These are phyloP conservation scores for Elsinoe necatrix DNA, from an alignment of 2,329 filamentous ascomycete species.

Conservation along the genomic window DNA sequence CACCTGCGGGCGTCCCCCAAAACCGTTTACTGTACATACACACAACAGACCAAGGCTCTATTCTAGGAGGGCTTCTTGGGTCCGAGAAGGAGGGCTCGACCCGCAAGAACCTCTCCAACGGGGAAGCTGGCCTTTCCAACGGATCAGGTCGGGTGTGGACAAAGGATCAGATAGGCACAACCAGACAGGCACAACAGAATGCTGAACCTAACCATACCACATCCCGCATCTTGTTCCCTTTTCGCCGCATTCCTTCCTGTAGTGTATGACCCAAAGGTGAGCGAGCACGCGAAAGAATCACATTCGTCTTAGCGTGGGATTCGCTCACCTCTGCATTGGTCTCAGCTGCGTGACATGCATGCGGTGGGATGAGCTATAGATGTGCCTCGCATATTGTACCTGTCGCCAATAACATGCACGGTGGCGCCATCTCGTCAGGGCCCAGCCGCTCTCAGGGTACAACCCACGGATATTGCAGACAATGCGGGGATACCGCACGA, in stretches of 20 bases:
- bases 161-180: not conserved
- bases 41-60: not conserved
- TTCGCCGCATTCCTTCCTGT: not conserved
- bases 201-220: not conserved
- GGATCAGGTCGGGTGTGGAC: slow-evolving; percentile 2
- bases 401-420: no score
- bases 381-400: not conserved
- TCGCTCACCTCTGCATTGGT: not conserved
- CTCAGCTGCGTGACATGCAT: not conserved
- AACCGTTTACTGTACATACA: slow-evolving; percentile 11
- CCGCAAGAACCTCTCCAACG: slow-evolving; percentile 1
- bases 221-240: not conserved
- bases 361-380: not conserved
- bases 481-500: not conserved
- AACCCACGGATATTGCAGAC: not conserved
- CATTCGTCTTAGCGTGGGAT: not conserved
- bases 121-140: not conserved
- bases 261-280: not conserved
- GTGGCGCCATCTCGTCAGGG: no score
- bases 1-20: not conserved
- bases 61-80: not conserved
- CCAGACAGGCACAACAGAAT: not conserved
- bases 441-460: not conserved
- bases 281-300: not conserved
- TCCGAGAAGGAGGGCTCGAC: not conserved